These are phyloP conservation scores for Trifolium pratense DNA, from an alignment of 306 rosid species.

Conservation along the genomic window DNA sequence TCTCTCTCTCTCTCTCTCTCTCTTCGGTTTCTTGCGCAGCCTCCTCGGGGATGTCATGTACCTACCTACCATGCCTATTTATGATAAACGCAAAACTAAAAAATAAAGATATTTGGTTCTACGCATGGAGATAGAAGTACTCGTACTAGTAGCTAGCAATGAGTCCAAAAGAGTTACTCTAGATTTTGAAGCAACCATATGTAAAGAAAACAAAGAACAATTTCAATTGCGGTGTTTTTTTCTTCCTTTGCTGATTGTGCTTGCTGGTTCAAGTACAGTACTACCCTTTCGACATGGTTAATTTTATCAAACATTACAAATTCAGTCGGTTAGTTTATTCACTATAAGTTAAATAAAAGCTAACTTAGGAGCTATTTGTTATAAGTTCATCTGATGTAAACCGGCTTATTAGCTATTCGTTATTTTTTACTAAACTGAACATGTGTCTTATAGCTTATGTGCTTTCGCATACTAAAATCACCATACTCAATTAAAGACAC, in stretches of 20 bases:
- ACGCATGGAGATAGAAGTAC: neutral
- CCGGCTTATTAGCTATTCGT: too few species aligned
- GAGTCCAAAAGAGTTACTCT: neutral
- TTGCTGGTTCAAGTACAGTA: too few species aligned
- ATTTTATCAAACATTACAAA: too few species aligned
- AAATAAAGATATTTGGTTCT: neutral
- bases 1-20: conserved; percentile 8
- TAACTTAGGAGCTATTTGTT: too few species aligned
- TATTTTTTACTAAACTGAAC: too few species aligned
- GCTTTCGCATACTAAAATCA: too few species aligned
- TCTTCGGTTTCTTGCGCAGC: conserved; percentile 53
- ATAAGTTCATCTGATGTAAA: too few species aligned
- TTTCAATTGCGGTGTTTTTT: neutral
- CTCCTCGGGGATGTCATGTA: conserved; percentile 65
- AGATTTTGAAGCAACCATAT: neutral
- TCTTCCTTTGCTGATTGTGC: neutral
- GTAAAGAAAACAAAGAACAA: neutral
- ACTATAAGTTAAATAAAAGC: too few species aligned
- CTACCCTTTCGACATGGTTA: too few species aligned
- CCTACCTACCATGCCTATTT: conserved; percentile 22
- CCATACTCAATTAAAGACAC: too few species aligned
- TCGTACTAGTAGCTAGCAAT: neutral
- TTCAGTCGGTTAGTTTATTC: too few species aligned
- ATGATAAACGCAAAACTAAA: conserved; percentile 19
- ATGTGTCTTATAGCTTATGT: too few species aligned